These are phyloP conservation scores for Neurospora hispaniola DNA, from an alignment of 495 filamentous ascomycete genomes.

Conservation along the genomic window DNA sequence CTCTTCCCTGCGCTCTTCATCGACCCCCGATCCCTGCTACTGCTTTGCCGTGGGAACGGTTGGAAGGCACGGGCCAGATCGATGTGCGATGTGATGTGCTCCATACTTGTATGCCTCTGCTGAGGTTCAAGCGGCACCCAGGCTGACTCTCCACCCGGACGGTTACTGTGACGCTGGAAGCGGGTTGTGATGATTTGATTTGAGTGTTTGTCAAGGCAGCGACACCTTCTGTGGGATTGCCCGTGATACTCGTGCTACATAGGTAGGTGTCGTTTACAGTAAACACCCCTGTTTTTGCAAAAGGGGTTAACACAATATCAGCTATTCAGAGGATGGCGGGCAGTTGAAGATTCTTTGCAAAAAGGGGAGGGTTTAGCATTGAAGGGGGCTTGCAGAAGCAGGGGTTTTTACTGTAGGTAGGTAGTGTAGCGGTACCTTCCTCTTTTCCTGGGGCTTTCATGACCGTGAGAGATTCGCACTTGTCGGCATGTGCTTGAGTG, in stretches of 20 bases:
- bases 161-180: background rate
- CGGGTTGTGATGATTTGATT: background rate
- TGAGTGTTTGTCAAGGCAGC: background rate
- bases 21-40: background rate
- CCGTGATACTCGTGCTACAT: background rate
- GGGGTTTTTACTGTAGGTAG: too few relatives aligned
- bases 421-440: background rate
- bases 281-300: too few relatives aligned
- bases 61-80: constrained; percentile 5
- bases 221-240: background rate
- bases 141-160: background rate
- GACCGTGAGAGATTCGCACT: background rate
- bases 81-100: background rate
- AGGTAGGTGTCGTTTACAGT: background rate
- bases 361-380: too few relatives aligned
- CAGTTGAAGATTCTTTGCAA: too few relatives aligned
- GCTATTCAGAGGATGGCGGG: too few relatives aligned
- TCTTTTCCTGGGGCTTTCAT: background rate
- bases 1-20: background rate
- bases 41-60: constrained; percentile 11
- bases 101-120: background rate
- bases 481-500: background rate
- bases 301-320: too few relatives aligned
- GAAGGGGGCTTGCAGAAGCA: too few relatives aligned
- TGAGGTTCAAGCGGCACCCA: background rate